Percentiles rank a stretch among this genome's conserved stretches.
These are phyloP conservation scores for Psilocybe sp. DNA, from an alignment of 768 basidiomycete species.

Conservation along the genomic window DNA sequence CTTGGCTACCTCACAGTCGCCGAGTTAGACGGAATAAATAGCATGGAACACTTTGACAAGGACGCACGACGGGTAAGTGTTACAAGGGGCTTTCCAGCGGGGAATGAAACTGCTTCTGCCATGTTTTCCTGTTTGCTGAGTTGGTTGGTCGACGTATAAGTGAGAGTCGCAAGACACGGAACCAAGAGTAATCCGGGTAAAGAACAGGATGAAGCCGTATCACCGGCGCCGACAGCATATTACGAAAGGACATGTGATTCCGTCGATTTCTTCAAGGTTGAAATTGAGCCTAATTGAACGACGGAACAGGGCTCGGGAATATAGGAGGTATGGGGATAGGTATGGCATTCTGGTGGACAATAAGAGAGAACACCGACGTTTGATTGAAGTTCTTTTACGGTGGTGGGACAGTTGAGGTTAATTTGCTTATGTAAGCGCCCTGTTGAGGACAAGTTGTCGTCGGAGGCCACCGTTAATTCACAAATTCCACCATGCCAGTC, in stretches of 20 bases:
- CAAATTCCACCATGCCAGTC: slow-evolving; percentile 20
- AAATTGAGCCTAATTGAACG: not conserved
- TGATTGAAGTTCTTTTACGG: no score
- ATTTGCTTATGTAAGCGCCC: no score
- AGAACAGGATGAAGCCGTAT: not conserved
- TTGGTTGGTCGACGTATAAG: not conserved
- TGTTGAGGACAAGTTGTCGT: not conserved
- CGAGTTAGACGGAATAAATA: not conserved
- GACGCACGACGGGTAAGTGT: slow-evolving; percentile 66
- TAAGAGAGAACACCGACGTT: no score
- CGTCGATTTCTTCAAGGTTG: not conserved
- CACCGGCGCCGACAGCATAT: not conserved
- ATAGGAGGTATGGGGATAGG: not conserved
- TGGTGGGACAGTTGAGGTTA: no score
- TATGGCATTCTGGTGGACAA: no score
- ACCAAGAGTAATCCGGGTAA: not conserved
- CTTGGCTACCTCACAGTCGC: slow-evolving; percentile 39
- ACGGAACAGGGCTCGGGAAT: not conserved
- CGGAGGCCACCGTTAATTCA: slow-evolving; percentile 17
- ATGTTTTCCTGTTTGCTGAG: slow-evolving; percentile 18
- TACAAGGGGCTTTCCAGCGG: slow-evolving; percentile 47
- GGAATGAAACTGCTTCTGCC: slow-evolving; percentile 50
- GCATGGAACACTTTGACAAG: no score
- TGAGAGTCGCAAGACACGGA: not conserved
- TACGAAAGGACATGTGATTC: slow-evolving; percentile 8